Conservation (phyloP, 1,139 yeast species). For the Debaryomycetaceae sp. region DNA sequence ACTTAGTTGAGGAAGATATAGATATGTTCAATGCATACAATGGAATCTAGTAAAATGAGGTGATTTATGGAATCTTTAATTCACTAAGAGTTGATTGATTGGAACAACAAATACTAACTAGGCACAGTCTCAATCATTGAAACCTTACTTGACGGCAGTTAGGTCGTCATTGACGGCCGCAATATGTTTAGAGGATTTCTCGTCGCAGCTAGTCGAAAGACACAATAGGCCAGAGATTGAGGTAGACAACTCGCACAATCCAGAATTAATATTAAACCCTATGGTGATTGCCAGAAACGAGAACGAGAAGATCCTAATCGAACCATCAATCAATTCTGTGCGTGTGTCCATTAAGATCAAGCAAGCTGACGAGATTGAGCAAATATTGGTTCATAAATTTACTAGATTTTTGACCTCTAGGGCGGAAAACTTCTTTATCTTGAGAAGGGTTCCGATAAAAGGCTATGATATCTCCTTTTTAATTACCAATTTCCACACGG, state of each 20-base stretch:
- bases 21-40: no score
- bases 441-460: conserved; percentile 85
- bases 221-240: conserved; percentile 98
- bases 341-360: conserved; percentile 89
- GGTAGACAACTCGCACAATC: conserved; percentile 58
- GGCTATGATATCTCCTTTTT: conserved; percentile 94
- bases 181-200: conserved; percentile 88
- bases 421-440: conserved; percentile 89
- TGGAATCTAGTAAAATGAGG: no score
- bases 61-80: no score
- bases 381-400: conserved; percentile 88
- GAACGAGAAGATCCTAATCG: conserved; percentile 87
- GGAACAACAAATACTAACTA: neutral
- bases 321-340: conserved; percentile 87
- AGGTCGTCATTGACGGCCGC: conserved; percentile 94
- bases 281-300: conserved; percentile 92
- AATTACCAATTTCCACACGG: conserved; percentile 92
- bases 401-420: conserved; percentile 90
- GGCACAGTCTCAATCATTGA: conserved; percentile 79
- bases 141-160: conserved; percentile 92
- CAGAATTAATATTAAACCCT: conserved; percentile 84
- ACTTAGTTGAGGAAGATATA: no score
- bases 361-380: conserved; percentile 97
- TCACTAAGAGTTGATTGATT: no score
- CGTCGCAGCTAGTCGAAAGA: conserved; percentile 93